Evolutionary conservation across 306 rosid genomes (phyloP).

Genomic region (Geum urbanum): DNA sequence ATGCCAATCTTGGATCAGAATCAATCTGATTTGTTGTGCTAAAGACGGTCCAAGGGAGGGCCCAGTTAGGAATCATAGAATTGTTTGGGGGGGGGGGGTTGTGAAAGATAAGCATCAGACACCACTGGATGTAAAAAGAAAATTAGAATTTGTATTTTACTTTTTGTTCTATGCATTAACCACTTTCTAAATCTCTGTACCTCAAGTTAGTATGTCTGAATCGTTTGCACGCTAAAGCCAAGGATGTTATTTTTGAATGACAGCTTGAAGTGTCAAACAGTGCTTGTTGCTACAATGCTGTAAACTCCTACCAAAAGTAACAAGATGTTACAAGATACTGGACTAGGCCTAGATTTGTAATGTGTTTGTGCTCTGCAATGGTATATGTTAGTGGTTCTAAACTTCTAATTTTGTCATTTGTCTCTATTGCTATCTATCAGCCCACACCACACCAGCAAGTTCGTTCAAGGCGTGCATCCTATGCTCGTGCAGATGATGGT

Average conservation of each 20-base stretch:
- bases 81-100: neutral
- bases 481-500: slow-evolving; percentile 62
- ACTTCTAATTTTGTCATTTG: neutral
- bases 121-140: neutral
- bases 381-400: neutral
- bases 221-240: neutral
- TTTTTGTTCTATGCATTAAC: neutral
- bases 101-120: neutral
- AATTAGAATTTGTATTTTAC: neutral
- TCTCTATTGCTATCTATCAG: slow-evolving; percentile 40
- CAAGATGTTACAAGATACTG: neutral
- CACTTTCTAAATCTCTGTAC: neutral
- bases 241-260: slow-evolving; percentile 9
- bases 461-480: slow-evolving; percentile 80
- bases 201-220: neutral
- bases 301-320: neutral
- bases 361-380: neutral
- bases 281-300: neutral
- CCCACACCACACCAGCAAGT: slow-evolving; percentile 86
- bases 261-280: neutral
- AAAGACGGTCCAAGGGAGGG: neutral
- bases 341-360: neutral
- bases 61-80: too few species aligned
- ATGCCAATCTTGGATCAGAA: too few species aligned
- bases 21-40: too few species aligned